These are phyloP conservation scores for Suillus ampliporus DNA, from an alignment of 768 basidiomycete genomes.

Conservation along the genomic window DNA sequence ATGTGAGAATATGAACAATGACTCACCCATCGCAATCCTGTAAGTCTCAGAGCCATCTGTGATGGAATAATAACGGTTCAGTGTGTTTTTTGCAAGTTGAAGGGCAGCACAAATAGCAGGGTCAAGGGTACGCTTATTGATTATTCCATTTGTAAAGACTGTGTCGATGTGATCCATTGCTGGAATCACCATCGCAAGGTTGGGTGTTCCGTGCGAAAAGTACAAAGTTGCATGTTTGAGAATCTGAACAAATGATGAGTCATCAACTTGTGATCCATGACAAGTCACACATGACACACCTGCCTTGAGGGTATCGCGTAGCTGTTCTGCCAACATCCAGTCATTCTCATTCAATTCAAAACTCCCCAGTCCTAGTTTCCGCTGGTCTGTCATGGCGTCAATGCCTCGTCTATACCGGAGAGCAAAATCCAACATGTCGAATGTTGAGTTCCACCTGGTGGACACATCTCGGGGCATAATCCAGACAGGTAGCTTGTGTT, in stretches of 20 bases:
- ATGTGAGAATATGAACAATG: too few species aligned
- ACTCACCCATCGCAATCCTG: too few species aligned
- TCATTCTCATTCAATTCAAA: conserved; percentile 18
- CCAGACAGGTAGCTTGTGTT: conserved; percentile 10
- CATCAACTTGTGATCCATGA: neutral
- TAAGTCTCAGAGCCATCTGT: conserved; percentile 17
- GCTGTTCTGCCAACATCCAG: conserved; percentile 31
- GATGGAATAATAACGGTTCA: conserved; percentile 32
- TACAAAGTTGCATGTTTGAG: conserved; percentile 29
- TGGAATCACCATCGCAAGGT: conserved; percentile 41
- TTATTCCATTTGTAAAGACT: neutral
- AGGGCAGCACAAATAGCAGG: conserved; percentile 15
- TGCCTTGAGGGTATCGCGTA: conserved; percentile 25
- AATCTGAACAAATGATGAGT: conserved; percentile 14
- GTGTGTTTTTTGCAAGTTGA: conserved; percentile 22
- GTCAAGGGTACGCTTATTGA: neutral
- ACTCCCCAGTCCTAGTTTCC: conserved; percentile 16
- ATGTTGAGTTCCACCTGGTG: conserved; percentile 26
- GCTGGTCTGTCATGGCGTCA: conserved; percentile 20
- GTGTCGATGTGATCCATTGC: conserved; percentile 44
- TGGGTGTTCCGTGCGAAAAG: conserved; percentile 36
- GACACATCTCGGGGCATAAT: conserved; percentile 19
- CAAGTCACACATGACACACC: neutral
- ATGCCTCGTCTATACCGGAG: too few species aligned
- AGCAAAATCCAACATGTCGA: conserved; percentile 29